Evolutionary conservation across 345 rosid genomes (phyloP).

Genomic region (Eucalyptus polybractea): DNA sequence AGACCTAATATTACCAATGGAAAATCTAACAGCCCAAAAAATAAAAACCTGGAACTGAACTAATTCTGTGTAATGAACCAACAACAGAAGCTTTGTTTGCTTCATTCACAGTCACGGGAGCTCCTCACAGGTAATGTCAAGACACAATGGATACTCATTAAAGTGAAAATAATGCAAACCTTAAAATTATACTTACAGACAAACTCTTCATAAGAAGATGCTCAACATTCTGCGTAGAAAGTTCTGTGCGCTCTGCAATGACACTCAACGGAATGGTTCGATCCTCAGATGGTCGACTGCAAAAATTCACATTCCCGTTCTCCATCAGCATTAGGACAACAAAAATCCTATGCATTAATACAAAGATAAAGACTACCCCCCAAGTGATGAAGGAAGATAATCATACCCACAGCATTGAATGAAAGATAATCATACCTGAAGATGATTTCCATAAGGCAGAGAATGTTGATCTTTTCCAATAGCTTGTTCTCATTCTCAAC

Average conservation of each 20-base stretch:
- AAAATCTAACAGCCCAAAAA: not conserved
- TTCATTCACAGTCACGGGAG: not conserved
- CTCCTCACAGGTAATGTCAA: not conserved
- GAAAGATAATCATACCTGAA: conserved; percentile 45
- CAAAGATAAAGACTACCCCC: not conserved
- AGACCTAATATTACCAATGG: not conserved
- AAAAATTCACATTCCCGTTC: not conserved
- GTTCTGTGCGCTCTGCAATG: conserved; percentile 89
- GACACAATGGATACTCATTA: not conserved
- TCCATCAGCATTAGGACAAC: not conserved
- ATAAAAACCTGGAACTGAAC: not conserved
- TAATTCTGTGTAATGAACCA: not conserved
- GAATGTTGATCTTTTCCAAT: conserved; percentile 93
- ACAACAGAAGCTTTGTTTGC: not conserved
- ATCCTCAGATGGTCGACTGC: conserved; percentile 97
- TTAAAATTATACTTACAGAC: conserved; percentile 50
- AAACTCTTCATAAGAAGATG: conserved; percentile 97
- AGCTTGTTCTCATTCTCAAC: conserved; percentile 88
- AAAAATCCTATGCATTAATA: not conserved
- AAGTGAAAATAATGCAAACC: not conserved
- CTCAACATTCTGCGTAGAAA: conserved; percentile 81
- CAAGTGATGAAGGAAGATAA: not conserved
- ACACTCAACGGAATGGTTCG: conserved; percentile 76
- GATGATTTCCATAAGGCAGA: conserved; percentile 94
- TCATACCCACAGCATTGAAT: not conserved